Conservation (phyloP, 1,139 yeast species). For the Kodamaea fungicola region DNA sequence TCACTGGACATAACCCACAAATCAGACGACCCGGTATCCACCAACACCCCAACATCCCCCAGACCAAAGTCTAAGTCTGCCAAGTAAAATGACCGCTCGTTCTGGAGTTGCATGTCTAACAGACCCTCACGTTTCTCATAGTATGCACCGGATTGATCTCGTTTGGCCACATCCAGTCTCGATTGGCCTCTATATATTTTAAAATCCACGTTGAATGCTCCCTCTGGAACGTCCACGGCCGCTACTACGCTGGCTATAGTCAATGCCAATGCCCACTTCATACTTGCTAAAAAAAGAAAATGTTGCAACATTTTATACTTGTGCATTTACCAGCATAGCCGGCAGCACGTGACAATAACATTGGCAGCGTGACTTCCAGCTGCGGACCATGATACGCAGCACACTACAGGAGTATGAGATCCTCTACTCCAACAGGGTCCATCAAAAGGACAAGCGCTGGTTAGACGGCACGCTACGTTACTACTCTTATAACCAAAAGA, state of each 20-base stretch:
- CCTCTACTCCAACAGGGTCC: conserved; percentile 44
- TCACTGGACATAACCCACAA: conserved; percentile 43
- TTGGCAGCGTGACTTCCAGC: too few species aligned
- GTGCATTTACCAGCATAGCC: too few species aligned
- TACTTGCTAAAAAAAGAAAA: too few species aligned
- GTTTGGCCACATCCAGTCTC: conserved; percentile 6
- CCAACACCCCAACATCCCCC: conserved; percentile 30
- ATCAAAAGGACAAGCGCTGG: conserved; percentile 54
- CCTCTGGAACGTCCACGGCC: conserved; percentile 3
- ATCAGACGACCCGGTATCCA: conserved; percentile 48
- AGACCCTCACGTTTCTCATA: conserved; percentile 37
- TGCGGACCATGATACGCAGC: too few species aligned
- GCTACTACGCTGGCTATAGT: background rate
- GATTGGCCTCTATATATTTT: conserved; percentile 12
- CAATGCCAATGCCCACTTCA: background rate
- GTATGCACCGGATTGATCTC: conserved; percentile 6
- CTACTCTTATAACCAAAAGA: conserved; percentile 46
- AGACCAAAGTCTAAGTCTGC: conserved; percentile 31
- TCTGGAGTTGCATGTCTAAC: conserved; percentile 36
- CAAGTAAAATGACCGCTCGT: conserved; percentile 48
- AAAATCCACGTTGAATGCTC: conserved; percentile 12
- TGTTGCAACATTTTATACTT: too few species aligned
- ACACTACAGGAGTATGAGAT: conserved; percentile 32
- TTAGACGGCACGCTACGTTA: conserved; percentile 48
- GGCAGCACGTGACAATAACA: too few species aligned